These are phyloP conservation scores for Linum lewisii DNA, from an alignment of 345 rosid genomes.

Conservation along the genomic window DNA sequence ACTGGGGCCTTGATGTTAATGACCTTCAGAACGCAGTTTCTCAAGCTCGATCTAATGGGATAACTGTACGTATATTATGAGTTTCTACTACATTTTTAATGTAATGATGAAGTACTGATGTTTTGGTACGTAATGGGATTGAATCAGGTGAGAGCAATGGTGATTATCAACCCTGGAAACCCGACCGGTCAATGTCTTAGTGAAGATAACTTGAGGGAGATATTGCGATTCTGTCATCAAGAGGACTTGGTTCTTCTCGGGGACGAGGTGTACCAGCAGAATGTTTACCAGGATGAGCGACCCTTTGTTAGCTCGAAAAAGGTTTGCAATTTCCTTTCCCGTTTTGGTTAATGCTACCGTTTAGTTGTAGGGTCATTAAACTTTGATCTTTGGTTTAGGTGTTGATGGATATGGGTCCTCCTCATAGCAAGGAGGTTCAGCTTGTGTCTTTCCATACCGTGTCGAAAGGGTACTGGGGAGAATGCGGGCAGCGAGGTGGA, in stretches of 20 bases:
- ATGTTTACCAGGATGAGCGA: conserved; percentile 90
- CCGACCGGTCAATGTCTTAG: conserved; percentile 99
- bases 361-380: conserved; percentile 13
- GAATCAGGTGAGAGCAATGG: conserved; percentile 92
- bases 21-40: conserved; percentile 73
- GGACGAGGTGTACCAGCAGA: conserved; percentile 98
- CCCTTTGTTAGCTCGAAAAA: conserved; percentile 84
- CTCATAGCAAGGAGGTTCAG: conserved; percentile 76
- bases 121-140: conserved; percentile 7
- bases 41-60: conserved; percentile 72
- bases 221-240: conserved; percentile 60
- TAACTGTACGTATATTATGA: conserved; percentile 49
- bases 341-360: conserved; percentile 5
- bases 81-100: conserved; percentile 7
- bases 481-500: conserved; percentile 99
- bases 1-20: conserved; percentile 90
- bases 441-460: conserved; percentile 94
- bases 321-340: conserved; percentile 27
- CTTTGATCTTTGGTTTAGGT: conserved; percentile 34
- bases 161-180: conserved; percentile 98
- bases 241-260: conserved; percentile 83
- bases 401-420: conserved; percentile 84
- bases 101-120: conserved; percentile 4
- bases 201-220: conserved; percentile 79
- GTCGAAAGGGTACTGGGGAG: conserved; percentile 99